Evolutionary conservation across 129 eudicot species (phyloP), one percentile per base, ranked within the genome.

Genomic region (Kitagawia praeruptora): DNA sequence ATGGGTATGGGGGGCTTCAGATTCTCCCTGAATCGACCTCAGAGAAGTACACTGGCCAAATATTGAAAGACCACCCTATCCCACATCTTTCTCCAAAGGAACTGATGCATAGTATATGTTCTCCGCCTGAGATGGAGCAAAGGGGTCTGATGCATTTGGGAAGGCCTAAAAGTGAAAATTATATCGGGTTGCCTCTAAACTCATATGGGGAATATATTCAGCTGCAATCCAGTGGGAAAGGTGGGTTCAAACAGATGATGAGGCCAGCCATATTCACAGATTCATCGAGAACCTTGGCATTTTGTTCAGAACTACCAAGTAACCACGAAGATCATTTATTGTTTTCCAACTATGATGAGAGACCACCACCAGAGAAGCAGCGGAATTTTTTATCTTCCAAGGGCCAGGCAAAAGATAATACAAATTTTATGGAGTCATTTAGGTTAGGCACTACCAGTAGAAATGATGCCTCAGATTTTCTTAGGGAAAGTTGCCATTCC

Each of bases 161-260:
- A 37, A 70, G 74, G 13, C 13, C 71, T 37, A 40, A 19, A 75
- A 74, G 78, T 67, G 80, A 78, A 45, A 77, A 70, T 74, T 75
- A 54, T 83, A 48, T 75, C 16, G 87, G 89, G 1, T 83, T 86
- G 79, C 89, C 89, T 51, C 89, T 83, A 13, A 86, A 86, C 71
- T 86, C 89, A 23, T 85, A 75, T 3, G 85, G 89, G 37, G 85
- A 81, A 75, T 46, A 83, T 54, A 75, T 83, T 56, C 58, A 53
- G 37, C 27, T 78, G 76, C 81, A 80, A 64, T 75, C 85, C 31
- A 74, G 64, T 74, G 78, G 70, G 77, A 83, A 48, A 40, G 40
- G 69, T 14, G 80, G 54, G 58, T 61, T 71, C 28, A 34, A 70
- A 75, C 88, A 82, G 78, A 47, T 72, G 48, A 58, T 42, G 74